Evolutionary conservation across 2,329 filamentous ascomycete species (phyloP).

Genomic region (Fusarium incarnatum): DNA sequence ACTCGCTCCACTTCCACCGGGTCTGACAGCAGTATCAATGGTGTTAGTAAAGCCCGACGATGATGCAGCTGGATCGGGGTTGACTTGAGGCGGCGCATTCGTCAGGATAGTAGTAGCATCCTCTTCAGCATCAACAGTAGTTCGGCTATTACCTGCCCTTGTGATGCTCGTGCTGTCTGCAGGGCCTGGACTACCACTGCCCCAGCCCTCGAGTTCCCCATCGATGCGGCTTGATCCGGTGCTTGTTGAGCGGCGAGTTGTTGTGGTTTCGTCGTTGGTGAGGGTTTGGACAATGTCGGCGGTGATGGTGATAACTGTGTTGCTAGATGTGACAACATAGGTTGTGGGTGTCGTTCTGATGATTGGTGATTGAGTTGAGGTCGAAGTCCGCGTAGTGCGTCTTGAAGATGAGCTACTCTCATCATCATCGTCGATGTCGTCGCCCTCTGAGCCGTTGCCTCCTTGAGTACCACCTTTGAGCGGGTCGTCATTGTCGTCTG

Average conservation of each 20-base stretch:
- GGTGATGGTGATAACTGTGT: background rate
- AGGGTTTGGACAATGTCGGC: background rate
- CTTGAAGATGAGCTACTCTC: background rate
- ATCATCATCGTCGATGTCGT: background rate
- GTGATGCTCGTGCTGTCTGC: background rate
- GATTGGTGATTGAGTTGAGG: background rate
- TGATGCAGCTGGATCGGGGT: background rate
- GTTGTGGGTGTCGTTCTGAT: background rate
- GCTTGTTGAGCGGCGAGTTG: background rate
- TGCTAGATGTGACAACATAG: slow-evolving; percentile 10
- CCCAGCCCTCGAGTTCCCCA: background rate
- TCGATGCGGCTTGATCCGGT: background rate
- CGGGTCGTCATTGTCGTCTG: background rate
- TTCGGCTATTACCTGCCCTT: background rate
- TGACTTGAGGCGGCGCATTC: background rate
- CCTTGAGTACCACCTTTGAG: background rate
- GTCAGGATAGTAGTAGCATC: background rate
- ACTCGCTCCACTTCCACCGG: background rate
- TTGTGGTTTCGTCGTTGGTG: background rate
- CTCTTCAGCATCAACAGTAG: accelerated
- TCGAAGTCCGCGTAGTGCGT: background rate
- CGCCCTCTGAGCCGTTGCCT: background rate
- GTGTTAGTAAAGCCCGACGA: background rate
- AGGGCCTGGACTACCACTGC: accelerated
- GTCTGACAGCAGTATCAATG: background rate